Conservation (phyloP, 352 stramenopile genomes). For the Phytophthora pluvialis region DNA sequence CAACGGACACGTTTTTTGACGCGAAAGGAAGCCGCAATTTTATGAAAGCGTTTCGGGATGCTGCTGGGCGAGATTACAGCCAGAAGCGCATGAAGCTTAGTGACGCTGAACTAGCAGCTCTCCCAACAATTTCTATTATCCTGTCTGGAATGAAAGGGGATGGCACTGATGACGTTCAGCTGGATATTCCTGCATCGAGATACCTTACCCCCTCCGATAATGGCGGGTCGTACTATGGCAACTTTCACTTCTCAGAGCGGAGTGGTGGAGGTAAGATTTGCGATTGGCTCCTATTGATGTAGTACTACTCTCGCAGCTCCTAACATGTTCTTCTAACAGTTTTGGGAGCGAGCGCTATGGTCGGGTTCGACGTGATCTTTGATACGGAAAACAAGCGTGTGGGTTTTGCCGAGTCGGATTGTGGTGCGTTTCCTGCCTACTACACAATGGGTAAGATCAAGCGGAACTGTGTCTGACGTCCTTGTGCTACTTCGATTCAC, state of each 20-base stretch:
- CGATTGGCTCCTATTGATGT: neutral
- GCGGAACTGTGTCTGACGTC: neutral
- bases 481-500: neutral
- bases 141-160: constrained; percentile 58
- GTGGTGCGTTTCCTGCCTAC: constrained; percentile 44
- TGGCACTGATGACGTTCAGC: constrained; percentile 57
- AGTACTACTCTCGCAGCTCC: neutral
- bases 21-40: constrained; percentile 56
- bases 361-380: constrained; percentile 88
- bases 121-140: constrained; percentile 77
- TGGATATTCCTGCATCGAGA: constrained; percentile 66
- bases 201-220: constrained; percentile 69
- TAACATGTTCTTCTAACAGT: constrained; percentile 46
- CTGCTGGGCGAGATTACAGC: constrained; percentile 62
- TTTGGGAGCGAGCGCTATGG: constrained; percentile 78
- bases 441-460: neutral
- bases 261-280: constrained; percentile 66
- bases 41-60: constrained; percentile 50
- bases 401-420: constrained; percentile 77
- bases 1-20: constrained; percentile 87
- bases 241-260: constrained; percentile 85
- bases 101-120: constrained; percentile 37
- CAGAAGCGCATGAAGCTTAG: constrained; percentile 63
- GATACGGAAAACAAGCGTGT: constrained; percentile 77
- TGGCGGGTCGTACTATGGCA: constrained; percentile 63